Conservation (phyloP, 352 stramenopile genomes). For the Pythium coloratum region DNA sequence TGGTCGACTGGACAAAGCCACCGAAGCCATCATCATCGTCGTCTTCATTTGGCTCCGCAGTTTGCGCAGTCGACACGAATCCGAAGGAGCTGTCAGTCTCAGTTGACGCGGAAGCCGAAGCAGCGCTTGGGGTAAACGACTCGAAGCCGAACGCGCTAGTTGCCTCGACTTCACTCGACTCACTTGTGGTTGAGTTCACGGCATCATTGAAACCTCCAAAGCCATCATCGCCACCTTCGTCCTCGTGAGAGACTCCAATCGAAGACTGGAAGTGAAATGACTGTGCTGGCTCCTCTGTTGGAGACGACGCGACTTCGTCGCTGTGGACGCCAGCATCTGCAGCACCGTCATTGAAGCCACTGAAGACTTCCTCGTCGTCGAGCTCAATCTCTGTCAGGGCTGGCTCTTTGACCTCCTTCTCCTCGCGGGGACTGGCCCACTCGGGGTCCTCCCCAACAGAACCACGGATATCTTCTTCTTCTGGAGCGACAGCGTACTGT, state of each 20-base stretch:
- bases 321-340: background rate
- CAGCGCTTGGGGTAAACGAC: background rate
- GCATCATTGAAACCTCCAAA: background rate
- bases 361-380: background rate
- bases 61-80: background rate
- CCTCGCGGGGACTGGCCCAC: background rate
- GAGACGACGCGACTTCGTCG: background rate
- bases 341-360: background rate
- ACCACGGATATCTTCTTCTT: background rate
- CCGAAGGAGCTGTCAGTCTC: background rate
- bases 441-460: background rate
- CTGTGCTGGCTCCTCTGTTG: background rate
- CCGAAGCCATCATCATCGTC: conserved; percentile 33
- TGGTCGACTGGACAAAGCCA: conserved; percentile 35
- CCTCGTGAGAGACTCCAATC: background rate
- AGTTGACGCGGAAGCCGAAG: background rate
- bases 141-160: background rate
- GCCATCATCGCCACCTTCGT: background rate
- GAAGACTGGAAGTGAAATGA: background rate
- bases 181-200: background rate
- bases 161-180: background rate
- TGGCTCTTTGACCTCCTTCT: background rate
- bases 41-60: background rate
- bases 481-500: background rate
- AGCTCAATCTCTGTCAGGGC: background rate